Conservation (phyloP, 495 filamentous ascomycete species). For the Penicillium flavigenum region DNA sequence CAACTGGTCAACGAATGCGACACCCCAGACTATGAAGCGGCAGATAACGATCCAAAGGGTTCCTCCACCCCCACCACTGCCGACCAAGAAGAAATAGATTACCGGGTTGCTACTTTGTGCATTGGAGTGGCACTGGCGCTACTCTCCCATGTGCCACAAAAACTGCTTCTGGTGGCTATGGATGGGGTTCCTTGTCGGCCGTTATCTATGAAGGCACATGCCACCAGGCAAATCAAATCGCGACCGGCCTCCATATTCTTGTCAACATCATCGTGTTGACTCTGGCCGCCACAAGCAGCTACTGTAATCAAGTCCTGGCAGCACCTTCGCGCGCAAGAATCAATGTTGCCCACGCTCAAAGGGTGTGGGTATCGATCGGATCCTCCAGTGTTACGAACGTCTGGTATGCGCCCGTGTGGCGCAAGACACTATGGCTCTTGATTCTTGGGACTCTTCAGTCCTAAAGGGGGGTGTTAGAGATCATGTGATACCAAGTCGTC, state of each 20-base stretch:
- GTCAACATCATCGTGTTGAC: not conserved
- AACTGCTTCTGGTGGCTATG: not conserved
- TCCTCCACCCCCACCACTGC: not conserved
- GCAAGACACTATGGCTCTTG: not conserved
- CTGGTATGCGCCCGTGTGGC: not conserved
- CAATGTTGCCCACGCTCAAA: not conserved
- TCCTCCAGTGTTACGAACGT: not conserved
- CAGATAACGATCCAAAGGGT: not conserved
- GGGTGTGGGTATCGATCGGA: not conserved
- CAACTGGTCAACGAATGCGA: not conserved
- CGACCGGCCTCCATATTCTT: not conserved
- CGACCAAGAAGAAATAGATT: not conserved
- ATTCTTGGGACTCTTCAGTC: not conserved
- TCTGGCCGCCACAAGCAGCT: not conserved
- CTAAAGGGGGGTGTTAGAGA: no score
- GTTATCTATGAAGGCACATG: not conserved
- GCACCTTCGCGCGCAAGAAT: not conserved
- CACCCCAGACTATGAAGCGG: not conserved
- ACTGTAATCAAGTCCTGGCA: not conserved
- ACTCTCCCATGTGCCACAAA: not conserved
- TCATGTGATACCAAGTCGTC: no score
- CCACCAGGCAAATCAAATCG: not conserved
- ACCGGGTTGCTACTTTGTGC: not conserved
- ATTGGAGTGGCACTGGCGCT: not conserved
- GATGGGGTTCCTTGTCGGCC: not conserved